Evolutionary conservation across 2,329 filamentous ascomycete genomes (phyloP), one percentile per base, ranked within the genome.

Genomic region (Diplodia corticola): DNA sequence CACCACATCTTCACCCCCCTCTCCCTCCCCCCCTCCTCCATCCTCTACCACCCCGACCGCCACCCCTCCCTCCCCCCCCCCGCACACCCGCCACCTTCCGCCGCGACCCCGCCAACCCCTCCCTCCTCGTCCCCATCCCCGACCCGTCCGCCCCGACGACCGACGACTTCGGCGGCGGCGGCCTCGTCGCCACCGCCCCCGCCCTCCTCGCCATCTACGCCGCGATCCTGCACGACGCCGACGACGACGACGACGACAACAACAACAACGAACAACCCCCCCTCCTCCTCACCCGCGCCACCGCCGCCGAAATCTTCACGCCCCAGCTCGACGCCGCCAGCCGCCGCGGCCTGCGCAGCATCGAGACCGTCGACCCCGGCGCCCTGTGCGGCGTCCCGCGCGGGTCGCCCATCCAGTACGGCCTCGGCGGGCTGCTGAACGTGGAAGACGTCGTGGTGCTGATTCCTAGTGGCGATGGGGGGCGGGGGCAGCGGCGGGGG

Each of bases 1-100:
- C 51, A 61, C 26, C 67, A 75, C 51, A 69, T 74, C 24, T 74
- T 72, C 49, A 67, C 69, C 12, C 46, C 69, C 0, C 59, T 74
- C 10, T 68, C 67, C 61, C 71, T 73, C 69, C 24, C 70, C 24
- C 40, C 40, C 5, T 5, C 7, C 40, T 63, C 70, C 46, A 72
- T 67, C 7, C 70, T 71, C 2, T 75, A 73, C 60, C 63, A 67
- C 28, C 48, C 69, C 46, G 66, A 63, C 33, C 44, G 15, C 1
- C 64, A 57, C 48, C 44, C 54, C 2, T 5, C 35, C 24, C 10
- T 30, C 15, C 24, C n/a, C n/a, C 3, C 33, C 22, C 64, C 54
- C n/a, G n/a, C n/a, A n/a, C 33, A 44, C 10, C 66, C 13, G 63
- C 73, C 5, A 75, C 75, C 69, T 69, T 68, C 6, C 53, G 67